Conservation (phyloP, 352 stramenopile genomes). For the Pythium apleroticum region DNA sequence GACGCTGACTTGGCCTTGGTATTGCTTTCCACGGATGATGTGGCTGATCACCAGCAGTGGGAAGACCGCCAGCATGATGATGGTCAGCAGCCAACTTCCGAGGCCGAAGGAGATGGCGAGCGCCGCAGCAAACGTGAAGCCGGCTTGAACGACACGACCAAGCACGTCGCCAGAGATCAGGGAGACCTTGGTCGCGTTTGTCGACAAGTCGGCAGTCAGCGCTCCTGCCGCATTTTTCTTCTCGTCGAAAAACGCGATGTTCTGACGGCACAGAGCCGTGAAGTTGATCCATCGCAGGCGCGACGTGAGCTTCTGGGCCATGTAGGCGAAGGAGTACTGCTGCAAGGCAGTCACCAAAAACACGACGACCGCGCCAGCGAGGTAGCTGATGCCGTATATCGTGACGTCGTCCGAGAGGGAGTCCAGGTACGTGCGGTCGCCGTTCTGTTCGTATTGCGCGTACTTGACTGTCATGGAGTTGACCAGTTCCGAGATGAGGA, state of each 20-base stretch:
- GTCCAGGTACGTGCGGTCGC: slow-evolving; percentile 28
- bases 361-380: slow-evolving; percentile 37
- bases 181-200: slow-evolving; percentile 45
- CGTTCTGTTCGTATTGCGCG: slow-evolving; percentile 22
- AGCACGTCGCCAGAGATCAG: slow-evolving; percentile 46
- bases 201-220: slow-evolving; percentile 48
- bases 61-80: slow-evolving; percentile 62
- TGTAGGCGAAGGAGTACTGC: slow-evolving; percentile 46
- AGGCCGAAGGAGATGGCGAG: slow-evolving; percentile 53
- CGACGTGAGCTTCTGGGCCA: slow-evolving; percentile 51
- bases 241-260: slow-evolving; percentile 52
- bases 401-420: slow-evolving; percentile 34
- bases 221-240: slow-evolving; percentile 34
- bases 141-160: slow-evolving; percentile 44
- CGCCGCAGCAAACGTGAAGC: slow-evolving; percentile 44
- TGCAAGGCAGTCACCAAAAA: slow-evolving; percentile 28
- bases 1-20: slow-evolving; percentile 20
- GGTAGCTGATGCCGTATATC: slow-evolving; percentile 37
- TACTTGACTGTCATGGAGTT: slow-evolving; percentile 34
- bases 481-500: slow-evolving; percentile 28
- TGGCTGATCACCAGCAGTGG: slow-evolving; percentile 49
- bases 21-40: slow-evolving; percentile 24
- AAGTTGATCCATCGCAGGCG: slow-evolving; percentile 52
- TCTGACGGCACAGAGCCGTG: slow-evolving; percentile 41
- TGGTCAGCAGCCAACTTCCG: slow-evolving; percentile 54